Evolutionary conservation across 208 protist species (phyloP).

Genomic region (Trypanosoma platydactyli): DNA sequence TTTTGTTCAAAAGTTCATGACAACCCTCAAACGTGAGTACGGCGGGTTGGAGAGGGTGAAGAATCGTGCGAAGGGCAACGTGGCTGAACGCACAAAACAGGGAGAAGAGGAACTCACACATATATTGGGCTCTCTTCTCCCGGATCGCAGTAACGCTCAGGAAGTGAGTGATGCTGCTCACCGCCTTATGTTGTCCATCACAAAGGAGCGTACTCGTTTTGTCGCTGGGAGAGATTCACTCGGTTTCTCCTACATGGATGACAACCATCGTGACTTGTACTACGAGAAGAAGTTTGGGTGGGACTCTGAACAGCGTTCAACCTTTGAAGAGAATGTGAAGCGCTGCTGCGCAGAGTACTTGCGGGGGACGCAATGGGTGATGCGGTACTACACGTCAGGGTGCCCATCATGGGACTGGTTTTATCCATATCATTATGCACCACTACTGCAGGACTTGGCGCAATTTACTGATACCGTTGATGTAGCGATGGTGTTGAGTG

Average conservation of each 20-base stretch:
- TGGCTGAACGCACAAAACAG: conserved; percentile 68
- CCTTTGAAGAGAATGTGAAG: conserved; percentile 69
- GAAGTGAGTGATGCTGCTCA: conserved; percentile 61
- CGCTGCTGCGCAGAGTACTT: conserved; percentile 92
- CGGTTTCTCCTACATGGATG: conserved; percentile 76
- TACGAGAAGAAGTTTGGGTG: conserved; percentile 88
- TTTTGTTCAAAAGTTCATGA: conserved; percentile 56
- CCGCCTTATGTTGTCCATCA: conserved; percentile 33
- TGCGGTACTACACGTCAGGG: conserved; percentile 99
- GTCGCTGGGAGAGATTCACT: conserved; percentile 72
- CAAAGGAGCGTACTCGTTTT: conserved; percentile 66
- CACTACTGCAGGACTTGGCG: conserved; percentile 92
- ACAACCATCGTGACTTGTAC: conserved; percentile 75
- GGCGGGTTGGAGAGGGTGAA: conserved; percentile 50
- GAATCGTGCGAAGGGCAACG: conserved; percentile 71
- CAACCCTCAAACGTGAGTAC: conserved; percentile 67
- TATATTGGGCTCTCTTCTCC: conserved; percentile 3
- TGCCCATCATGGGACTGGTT: conserved; percentile 98
- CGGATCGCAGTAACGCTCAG: conserved; percentile 49
- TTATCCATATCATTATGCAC: conserved; percentile 99
- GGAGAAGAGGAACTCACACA: conserved; percentile 27
- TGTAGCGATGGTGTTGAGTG: conserved; percentile 64
- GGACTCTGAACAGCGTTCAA: conserved; percentile 28
- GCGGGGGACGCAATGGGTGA: conserved; percentile 98
- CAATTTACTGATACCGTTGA: conserved; percentile 55